Base-by-base conservation (phyloP, 768 basidiomycete species). In the Megacollybia marginata region DNA sequence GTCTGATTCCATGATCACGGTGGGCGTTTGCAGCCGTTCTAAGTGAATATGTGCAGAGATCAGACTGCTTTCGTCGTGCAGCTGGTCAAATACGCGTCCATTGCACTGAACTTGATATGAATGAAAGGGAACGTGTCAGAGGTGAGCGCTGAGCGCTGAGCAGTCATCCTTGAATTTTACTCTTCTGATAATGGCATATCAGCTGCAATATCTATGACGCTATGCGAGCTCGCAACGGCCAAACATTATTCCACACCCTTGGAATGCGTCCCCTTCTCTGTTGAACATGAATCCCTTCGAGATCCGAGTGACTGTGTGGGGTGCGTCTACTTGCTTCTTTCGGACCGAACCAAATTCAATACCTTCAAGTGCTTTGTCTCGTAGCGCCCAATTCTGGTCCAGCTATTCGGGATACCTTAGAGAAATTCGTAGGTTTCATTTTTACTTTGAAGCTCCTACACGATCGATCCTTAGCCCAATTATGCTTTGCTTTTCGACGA, bases 321-420 rank as follows among this genome's bases (percentile, higher is more conserved):
- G 79, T 81, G 56, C 44, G 70, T 54, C 49, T 35, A 19, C 20
- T 40, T 42, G 40, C 34, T 44, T 13, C 23, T 16, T 23, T 31
- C 28, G 38, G 44, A 44, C n/a, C 4, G 44, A 23, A 4, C 5
- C 44, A 19, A 5, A 44, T 16, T 33, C 7, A 38, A 31, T 13
- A 13, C 33, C 20, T 16, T 9, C 5, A 55, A 89, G 87, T 49
- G 84, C 88, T 11, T 65, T 90, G 9, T 80, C 86, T 13, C 71
- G 86, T 45, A 89, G 88, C 59, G 79, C 87, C 8, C 88, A 90
- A 57, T 84, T 82, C 57, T 90, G 88, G 88, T 88, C 88, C 4
- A 88, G 85, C 50, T 89, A 88, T 63, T 90, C 88, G 2, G 88
- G 88, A 0, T 88, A 90, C 64, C 71, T 90, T 46, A 78, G 87